These are phyloP conservation scores for Claviceps humidiphila DNA, from an alignment of 2,329 filamentous ascomycete genomes.

Conservation along the genomic window DNA sequence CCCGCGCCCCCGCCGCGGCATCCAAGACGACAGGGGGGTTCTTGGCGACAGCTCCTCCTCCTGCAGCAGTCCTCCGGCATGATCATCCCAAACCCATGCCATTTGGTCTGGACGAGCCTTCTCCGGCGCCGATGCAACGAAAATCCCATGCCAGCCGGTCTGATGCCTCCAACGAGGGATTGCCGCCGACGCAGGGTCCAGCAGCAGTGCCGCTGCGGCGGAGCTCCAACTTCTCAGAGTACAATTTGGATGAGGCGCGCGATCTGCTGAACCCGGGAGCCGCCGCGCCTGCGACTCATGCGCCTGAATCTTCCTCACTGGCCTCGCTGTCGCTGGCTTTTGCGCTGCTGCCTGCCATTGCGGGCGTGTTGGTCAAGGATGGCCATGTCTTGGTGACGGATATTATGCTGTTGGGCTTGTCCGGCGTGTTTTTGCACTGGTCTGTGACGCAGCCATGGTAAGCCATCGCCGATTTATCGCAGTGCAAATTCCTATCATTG, in stretches of 20 bases:
- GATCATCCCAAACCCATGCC: conserved; percentile 24
- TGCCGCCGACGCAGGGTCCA: conserved; percentile 5
- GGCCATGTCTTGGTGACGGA: conserved; percentile 77
- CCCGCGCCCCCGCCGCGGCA: neutral
- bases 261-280: conserved; percentile 48
- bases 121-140: conserved; percentile 10
- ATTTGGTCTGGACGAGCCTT: conserved; percentile 15
- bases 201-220: conserved; percentile 35
- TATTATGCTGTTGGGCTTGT: conserved; percentile 64
- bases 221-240: conserved; percentile 69
- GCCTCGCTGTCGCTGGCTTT: conserved; percentile 72
- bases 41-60: conserved; percentile 9
- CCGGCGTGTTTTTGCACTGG: conserved; percentile 83
- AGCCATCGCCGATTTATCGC: conserved; percentile 12
- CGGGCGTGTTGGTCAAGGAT: conserved; percentile 71
- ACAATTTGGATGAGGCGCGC: conserved; percentile 54
- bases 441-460: conserved; percentile 83
- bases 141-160: conserved; percentile 10
- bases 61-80: conserved; percentile 20
- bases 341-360: conserved; percentile 75
- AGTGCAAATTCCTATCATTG: no score
- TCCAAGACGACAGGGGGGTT: conserved; percentile 4
- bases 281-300: conserved; percentile 22
- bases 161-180: conserved; percentile 15
- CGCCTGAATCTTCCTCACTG: conserved; percentile 52